Evolutionary conservation across 176 grass and related monocot species (phyloP), one percentile per base, ranked within the genome.

Genomic region (Eremochloa ophiuroides): DNA sequence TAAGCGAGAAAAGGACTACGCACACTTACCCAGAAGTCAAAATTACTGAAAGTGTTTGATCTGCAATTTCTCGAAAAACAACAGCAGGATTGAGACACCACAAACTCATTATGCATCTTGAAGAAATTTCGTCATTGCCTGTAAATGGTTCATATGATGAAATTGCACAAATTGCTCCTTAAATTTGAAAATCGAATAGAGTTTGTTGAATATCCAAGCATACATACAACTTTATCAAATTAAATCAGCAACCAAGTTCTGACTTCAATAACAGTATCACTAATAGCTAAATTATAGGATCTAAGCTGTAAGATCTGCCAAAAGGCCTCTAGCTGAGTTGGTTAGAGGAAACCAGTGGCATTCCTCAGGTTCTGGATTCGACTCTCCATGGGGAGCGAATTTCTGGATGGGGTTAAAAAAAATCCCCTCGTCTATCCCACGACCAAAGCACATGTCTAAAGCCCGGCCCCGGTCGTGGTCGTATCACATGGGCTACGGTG

Each of bases 81-180:
- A 98, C 82, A 83, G 90, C 81, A 73, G 95, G 95, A 87, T 93
- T 94, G 51, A 98, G 89, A 77, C 95, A 98, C 95, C 95, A 98
- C 50, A 98, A 91, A 82, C 95, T 98, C 71, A 98, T 83, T 58
- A 74, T 90, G 79, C 79, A 85, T 80, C 85, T 94, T 47, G 83
- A 81, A 69, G 85, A 63, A 85, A 26, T 71, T 12, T 34, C 66
- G 59, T 83, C 31, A 55, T 90, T 87, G 30, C 80, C 95, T 98
- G 74, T 63, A 88, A 76, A 78, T 76, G 28, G 22, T 47, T 75
- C 2, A 48, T 50, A 8, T 75, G 18, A 71, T 40, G 43, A 55
- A 70, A 71, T 65, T 77, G 53, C 13, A 82, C 29, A 39, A 8
- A 29, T 3, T 23, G 14, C 28, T 82, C 15, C 59, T 69, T 77